Evolutionary conservation across 1,139 yeast species (phyloP), one percentile per base, ranked within the genome.

Genomic region (Sugiyamaella pinicola): DNA sequence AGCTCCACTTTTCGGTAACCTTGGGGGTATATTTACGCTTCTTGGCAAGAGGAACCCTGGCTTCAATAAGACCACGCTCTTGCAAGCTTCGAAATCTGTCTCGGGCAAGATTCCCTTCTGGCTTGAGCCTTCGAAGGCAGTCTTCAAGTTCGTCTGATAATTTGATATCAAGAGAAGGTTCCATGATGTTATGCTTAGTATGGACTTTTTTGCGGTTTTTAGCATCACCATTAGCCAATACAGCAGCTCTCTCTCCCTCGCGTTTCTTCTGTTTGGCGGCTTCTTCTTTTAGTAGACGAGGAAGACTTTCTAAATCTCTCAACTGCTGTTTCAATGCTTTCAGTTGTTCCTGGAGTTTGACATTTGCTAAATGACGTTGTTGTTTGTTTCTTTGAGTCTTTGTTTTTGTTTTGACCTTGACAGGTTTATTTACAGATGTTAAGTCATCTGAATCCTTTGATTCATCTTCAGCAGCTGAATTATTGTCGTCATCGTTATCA

Each of bases 1-100:
- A 88, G 40, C 91, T 80, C 96, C 96, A 90, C 71, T 89, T 90
- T 69, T 89, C 96, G 34, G 95, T 86, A 56, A 87, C 73, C 75
- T 86, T 87, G 58, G 80, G 86, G 59, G 82, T 76, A 66, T 85
- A 86, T 55, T 65, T 66, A 69, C 87, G 81, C 68, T 80, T 83
- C 73, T 81, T 82, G 56, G 78, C 79, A 46, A 81, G 82, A 9
- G 87, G 90, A 47, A 85, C 79, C 71, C 97, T 81, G 6, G 96
- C 77, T 69, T 93, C 99, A 54, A 93, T 78, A 66, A 85, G 80
- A 61, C 99, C 99, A 45, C 84, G 78, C 57, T 87, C 80, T 73
- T 93, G 98, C 60, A 93, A 71, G 55, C 80, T 81, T 68, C 84
- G 78, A 83, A 93, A 84, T 58, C 89, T 84, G 65, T 91, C 97